Percentiles rank a stretch among this genome's conserved stretches.
phyloP scores from a whole-genome alignment of 2,329 filamentous ascomycete genomes.

The Blastomyces emzantsi region DNA sequence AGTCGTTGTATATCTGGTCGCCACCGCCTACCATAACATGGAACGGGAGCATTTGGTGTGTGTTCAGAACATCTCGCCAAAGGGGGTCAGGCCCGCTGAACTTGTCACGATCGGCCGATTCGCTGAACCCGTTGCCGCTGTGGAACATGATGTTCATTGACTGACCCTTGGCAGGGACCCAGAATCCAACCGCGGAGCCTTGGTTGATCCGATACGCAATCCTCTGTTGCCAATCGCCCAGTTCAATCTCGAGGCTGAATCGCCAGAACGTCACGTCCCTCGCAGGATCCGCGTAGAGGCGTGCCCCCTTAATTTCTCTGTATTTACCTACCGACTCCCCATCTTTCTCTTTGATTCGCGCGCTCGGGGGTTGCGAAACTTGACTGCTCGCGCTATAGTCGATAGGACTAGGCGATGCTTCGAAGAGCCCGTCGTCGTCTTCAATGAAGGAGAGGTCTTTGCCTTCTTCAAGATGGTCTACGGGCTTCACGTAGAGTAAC shows the following conservation, averaged over 20 bases:
- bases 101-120: slow-evolving; percentile 64
- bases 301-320: slow-evolving; percentile 71
- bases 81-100: slow-evolving; percentile 91
- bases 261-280: slow-evolving; percentile 92
- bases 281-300: slow-evolving; percentile 75
- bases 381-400: slow-evolving; percentile 33
- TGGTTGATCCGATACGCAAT: slow-evolving; percentile 94
- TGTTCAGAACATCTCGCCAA: slow-evolving; percentile 93
- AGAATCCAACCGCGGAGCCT: slow-evolving; percentile 81
- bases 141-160: slow-evolving; percentile 99
- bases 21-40: slow-evolving; percentile 98
- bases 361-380: slow-evolving; percentile 39
- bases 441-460: slow-evolving; percentile 72
- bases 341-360: slow-evolving; percentile 45
- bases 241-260: slow-evolving; percentile 89
- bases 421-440: slow-evolving; percentile 74
- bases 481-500: slow-evolving; percentile 77
- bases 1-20: slow-evolving; percentile 95
- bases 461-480: slow-evolving; percentile 73
- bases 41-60: slow-evolving; percentile 82
- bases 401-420: slow-evolving; percentile 46
- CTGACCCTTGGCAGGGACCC: slow-evolving; percentile 76
- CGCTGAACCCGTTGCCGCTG: slow-evolving; percentile 92
- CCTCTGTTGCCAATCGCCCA: slow-evolving; percentile 66
- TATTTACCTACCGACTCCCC: slow-evolving; percentile 75